Evolutionary conservation across 148 eudicot species (phyloP), one percentile per base, ranked within the genome.

Genomic region (Spergularia marina): DNA sequence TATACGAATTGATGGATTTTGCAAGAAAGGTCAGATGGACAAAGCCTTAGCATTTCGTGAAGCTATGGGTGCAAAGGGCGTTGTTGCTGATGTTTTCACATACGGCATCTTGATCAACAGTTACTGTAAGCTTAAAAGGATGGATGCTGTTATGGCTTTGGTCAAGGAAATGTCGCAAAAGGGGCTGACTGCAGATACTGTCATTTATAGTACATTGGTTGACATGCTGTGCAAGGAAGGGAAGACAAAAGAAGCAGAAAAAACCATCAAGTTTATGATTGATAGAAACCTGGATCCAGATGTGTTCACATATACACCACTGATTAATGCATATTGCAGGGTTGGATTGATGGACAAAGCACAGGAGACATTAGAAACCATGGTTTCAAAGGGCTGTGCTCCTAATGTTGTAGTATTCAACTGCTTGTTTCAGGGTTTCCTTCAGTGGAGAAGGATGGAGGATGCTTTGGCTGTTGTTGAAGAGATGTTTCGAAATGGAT

Each of bases 381-480:
- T 84, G 85, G 60, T 10, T 60, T 47, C 40, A 65, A 74, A 62
- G 23, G 82, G 88, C 12, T 58, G 66, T 54, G 41, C 52, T 23
- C 66, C 36, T 47, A 62, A 80, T 80, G 73, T 55, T 83, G 47
- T 85, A 53, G 73, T 84, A 61, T 83, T 78, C 62, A 77, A 25
- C 13, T 49, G 66, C 25, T 72, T 85, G 74, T 77, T 85, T 12
- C 79, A 80, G 71, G 87, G 85, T 53, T 77, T 73, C 53, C 77
- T 72, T 63, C 74, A 77, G 73, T 69, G 57, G 54, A 63, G 74
- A 61, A 80, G 76, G 78, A 70, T 72, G 34, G 79, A 54, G 68
- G 81, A 74, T 61, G 87, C 80, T 41, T 44, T 74, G 74, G 25
- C 44, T 59, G 55, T 83, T 17, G 77, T 80, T 10, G 70, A 30